Percentiles rank a stretch among this genome's conserved stretches.
Evolutionary conservation across 2,329 filamentous ascomycete genomes (phyloP).

Genomic region (Coniosporium tulheliwenetii): DNA sequence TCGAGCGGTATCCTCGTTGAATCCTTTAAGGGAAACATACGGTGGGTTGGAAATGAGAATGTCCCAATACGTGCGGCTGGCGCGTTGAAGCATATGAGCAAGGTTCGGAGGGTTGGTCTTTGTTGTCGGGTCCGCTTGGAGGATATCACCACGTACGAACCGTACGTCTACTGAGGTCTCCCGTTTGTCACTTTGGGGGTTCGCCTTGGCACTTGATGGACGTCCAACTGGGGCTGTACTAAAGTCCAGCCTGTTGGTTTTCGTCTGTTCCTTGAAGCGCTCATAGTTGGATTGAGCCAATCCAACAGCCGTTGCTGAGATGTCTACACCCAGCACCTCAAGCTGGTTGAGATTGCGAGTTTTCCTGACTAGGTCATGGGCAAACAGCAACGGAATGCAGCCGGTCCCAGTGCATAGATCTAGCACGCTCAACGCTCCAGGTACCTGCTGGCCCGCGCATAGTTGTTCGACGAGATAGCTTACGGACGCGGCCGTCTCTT

Average conservation of each 20-base stretch:
- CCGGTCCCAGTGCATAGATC: slow-evolving; percentile 88
- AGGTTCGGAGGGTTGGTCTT: slow-evolving; percentile 2
- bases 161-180: slow-evolving; percentile 2
- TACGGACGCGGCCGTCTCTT: slow-evolving; percentile 29
- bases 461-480: slow-evolving; percentile 16
- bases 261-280: slow-evolving; percentile 12
- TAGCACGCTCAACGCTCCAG: slow-evolving; percentile 41
- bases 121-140: slow-evolving; percentile 17
- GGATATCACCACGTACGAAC: slow-evolving; percentile 8
- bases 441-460: slow-evolving; percentile 2
- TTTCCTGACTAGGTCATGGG: slow-evolving; percentile 35
- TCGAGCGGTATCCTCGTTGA: slow-evolving; percentile 45
- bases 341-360: slow-evolving; percentile 16
- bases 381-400: slow-evolving; percentile 69
- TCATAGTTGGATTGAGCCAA: slow-evolving; percentile 51
- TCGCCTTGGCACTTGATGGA: slow-evolving; percentile 3
- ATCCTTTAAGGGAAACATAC: slow-evolving; percentile 59
- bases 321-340: slow-evolving; percentile 54
- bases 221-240: neutral
- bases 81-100: neutral
- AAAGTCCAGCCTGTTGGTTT: too few species aligned
- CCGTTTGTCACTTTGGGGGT: neutral
- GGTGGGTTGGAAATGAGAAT: slow-evolving; percentile 81
- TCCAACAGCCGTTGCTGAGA: slow-evolving; percentile 47
- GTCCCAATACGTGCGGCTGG: slow-evolving; percentile 26